These are phyloP conservation scores for Penicillium ochrochloron DNA, from an alignment of 495 filamentous ascomycete genomes.

Conservation along the genomic window DNA sequence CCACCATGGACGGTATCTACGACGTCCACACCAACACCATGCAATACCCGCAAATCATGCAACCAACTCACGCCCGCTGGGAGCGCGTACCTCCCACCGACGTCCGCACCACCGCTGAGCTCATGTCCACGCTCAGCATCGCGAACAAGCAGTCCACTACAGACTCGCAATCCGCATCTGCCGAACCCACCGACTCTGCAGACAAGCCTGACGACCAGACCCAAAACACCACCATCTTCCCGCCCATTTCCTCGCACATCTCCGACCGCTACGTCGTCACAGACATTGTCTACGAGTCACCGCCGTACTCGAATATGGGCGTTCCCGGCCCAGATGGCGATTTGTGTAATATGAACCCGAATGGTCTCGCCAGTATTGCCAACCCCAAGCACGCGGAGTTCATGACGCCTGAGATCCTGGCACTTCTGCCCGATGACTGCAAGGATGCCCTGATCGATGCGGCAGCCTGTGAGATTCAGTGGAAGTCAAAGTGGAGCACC, in stretches of 20 bases:
- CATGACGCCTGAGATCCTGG: conserved; percentile 68
- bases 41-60: conserved; percentile 84
- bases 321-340: conserved; percentile 69
- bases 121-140: conserved; percentile 46
- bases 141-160: conserved; percentile 29
- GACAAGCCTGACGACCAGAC: conserved; percentile 11
- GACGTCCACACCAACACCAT: conserved; percentile 92
- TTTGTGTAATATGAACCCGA: conserved; percentile 61
- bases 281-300: conserved; percentile 69
- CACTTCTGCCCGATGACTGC: conserved; percentile 72
- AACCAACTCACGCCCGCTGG: conserved; percentile 85
- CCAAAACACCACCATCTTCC: conserved; percentile 53
- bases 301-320: conserved; percentile 60
- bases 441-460: conserved; percentile 69
- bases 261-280: conserved; percentile 75
- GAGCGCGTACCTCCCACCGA: conserved; percentile 61
- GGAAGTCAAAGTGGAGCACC: conserved; percentile 73
- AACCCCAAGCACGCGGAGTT: conserved; percentile 48
- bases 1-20: conserved; percentile 78
- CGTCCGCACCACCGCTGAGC: conserved; percentile 29
- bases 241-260: conserved; percentile 64
- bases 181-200: conserved; percentile 11
- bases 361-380: conserved; percentile 62
- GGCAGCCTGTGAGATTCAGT: conserved; percentile 61
- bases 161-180: conserved; percentile 1